Base-by-base conservation (phyloP, 2,329 filamentous ascomycete genomes). In the Cylindrodendrum hubeiense region DNA sequence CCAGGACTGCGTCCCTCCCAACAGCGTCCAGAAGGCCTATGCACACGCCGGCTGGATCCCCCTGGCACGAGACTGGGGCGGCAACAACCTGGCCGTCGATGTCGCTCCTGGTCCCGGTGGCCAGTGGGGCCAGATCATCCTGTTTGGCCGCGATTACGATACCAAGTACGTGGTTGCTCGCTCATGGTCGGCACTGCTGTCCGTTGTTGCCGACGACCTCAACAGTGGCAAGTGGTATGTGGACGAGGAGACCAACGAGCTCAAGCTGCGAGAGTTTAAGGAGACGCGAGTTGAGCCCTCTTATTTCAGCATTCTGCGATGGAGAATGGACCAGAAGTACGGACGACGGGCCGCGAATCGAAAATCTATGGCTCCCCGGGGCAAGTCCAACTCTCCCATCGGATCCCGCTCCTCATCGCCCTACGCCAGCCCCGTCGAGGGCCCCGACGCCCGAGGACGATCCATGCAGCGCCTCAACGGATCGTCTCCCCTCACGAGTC, bases 71-170 rank as follows among this genome's bases (percentile, higher is more conserved):
- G 96, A 99, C 79, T 99, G 96, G 96, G 96, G 96, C 79, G 96
- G 96, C 80, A 99, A 99, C 87, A 97, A 97, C 83, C 86, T 99
- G 75, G 95, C 95, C 19, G 89, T 98, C 50, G 96, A 99, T 79
- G 85, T 99, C 63, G 93, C 95, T 7, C 96, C 96, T 22, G 96
- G 96, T 3, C 93, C 95, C 10, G 88, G 89, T 50, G 96, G 96
- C 41, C 92, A 91, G 78, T 99, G 96, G 95, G 96, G 96, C 58
- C 96, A 99, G 79, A 90, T 99, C 70, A 97, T 99, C 75, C 87
- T 99, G 67, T 98, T 97, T 79, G 96, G 96, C 54, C 93, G 96
- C 66, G 96, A 99, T 82, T 99, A 97, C 81, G 96, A 99, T 78
- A 97, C 93, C 81, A 99, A 99, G 83, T 99, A 97, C 77, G 96